These are phyloP conservation scores for Blastomyces parvus DNA, from an alignment of 2,329 filamentous ascomycete species.

Conservation along the genomic window DNA sequence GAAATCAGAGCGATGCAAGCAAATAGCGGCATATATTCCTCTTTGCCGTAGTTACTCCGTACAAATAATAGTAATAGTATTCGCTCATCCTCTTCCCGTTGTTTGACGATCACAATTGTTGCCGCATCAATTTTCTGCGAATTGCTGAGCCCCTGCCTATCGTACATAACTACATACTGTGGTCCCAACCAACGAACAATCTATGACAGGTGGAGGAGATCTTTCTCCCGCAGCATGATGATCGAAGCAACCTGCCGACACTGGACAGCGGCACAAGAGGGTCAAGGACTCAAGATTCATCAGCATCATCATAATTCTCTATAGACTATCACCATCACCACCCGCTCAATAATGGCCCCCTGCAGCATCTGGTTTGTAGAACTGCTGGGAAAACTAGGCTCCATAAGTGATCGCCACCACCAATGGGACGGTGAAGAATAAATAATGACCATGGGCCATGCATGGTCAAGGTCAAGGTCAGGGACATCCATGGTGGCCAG, in stretches of 20 bases:
- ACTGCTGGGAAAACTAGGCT: not conserved
- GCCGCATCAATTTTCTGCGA: not conserved
- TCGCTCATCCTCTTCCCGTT: not conserved
- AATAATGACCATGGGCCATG: not conserved
- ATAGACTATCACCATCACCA: not conserved
- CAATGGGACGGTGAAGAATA: not conserved
- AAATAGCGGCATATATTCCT: not conserved
- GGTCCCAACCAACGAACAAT: too few relatives aligned
- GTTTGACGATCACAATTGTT: conserved; percentile 3
- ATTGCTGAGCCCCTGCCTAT: too few relatives aligned
- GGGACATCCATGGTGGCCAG: too few relatives aligned
- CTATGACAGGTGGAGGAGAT: not conserved
- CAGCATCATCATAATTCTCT: not conserved
- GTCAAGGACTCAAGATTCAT: too few relatives aligned
- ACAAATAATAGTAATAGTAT: not conserved
- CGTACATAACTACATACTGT: too few relatives aligned
- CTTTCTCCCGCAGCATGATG: not conserved
- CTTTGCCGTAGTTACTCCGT: too few relatives aligned
- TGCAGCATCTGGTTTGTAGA: not conserved
- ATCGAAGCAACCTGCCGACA: not conserved
- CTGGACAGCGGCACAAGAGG: not conserved
- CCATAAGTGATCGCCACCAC: not conserved
- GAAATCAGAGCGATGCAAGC: not conserved
- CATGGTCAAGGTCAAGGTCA: not conserved
- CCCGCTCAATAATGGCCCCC: too few relatives aligned